Percentiles rank a stretch among this genome's conserved stretches.
Evolutionary conservation across 495 filamentous ascomycete genomes (phyloP).

Genomic region (Aspergillus ellipticus): DNA sequence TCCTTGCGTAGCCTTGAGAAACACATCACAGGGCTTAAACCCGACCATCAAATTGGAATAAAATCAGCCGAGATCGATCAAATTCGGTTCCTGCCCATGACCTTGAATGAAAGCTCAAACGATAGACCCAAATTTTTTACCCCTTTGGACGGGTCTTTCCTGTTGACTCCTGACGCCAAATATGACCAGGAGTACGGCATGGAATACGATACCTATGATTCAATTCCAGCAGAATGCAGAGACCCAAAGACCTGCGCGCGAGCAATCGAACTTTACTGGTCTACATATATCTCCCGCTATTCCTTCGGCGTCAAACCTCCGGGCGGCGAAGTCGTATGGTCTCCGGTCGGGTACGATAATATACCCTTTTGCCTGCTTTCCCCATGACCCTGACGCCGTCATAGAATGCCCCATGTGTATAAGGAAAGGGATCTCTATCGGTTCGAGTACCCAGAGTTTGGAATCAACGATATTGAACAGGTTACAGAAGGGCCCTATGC

Average conservation of each 20-base stretch:
- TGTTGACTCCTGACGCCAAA: not conserved
- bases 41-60: constrained; percentile 1
- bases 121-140: constrained; percentile 2
- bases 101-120: not conserved
- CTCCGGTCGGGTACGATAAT: too few relatives aligned
- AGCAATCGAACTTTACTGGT: too few relatives aligned
- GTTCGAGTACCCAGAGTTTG: not conserved
- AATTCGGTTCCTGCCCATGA: not conserved
- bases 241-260: not conserved
- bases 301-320: too few relatives aligned
- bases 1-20: too few relatives aligned
- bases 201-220: not conserved
- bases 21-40: too few relatives aligned
- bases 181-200: not conserved
- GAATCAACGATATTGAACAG: not conserved
- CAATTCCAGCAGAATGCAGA: not conserved
- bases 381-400: too few relatives aligned
- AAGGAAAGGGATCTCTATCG: not conserved
- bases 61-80: not conserved
- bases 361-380: too few relatives aligned
- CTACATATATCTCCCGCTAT: not conserved
- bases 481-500: not conserved
- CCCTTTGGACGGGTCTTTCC: not conserved
- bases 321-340: too few relatives aligned
- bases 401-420: not conserved